Percentiles rank a stretch among this genome's conserved stretches.
Conservation (phyloP, 345 rosid species). For the Linum lewisii region DNA sequence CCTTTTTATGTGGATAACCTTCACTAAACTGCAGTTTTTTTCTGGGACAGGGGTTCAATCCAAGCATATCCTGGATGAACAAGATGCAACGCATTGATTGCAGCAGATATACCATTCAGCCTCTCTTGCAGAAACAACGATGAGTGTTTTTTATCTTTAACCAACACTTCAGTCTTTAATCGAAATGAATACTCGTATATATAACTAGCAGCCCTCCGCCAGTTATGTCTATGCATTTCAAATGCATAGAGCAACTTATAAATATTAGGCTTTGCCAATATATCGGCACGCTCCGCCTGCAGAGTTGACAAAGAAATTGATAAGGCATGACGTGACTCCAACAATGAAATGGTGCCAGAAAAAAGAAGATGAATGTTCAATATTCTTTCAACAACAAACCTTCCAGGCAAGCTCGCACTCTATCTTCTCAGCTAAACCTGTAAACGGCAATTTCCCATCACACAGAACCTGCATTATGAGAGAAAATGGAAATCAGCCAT, state of each 20-base stretch:
- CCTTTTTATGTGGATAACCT: conserved; percentile 63
- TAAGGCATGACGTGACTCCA: conserved; percentile 7
- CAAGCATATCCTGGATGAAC: conserved; percentile 79
- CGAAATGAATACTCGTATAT: conserved; percentile 69
- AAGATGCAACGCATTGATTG: conserved; percentile 79
- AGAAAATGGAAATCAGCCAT: no score
- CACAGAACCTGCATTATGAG: conserved; percentile 47
- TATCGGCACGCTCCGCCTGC: conserved; percentile 78
- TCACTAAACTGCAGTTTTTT: conserved; percentile 25
- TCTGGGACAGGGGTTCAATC: conserved; percentile 59
- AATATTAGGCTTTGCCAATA: conserved; percentile 63
- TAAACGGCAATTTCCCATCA: conserved; percentile 79
- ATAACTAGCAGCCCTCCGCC: conserved; percentile 88
- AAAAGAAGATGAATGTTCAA: conserved; percentile 6
- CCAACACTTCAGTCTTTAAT: conserved; percentile 50
- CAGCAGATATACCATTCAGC: conserved; percentile 80
- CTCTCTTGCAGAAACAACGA: conserved; percentile 66
- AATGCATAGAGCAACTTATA: conserved; percentile 92
- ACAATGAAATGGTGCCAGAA: conserved; percentile 10
- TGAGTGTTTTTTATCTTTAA: conserved; percentile 46
- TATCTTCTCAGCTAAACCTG: conserved; percentile 80
- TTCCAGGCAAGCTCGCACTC: conserved; percentile 93
- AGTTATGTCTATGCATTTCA: conserved; percentile 84
- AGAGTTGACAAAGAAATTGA: conserved; percentile 21
- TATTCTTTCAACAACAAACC: conserved; percentile 34